phyloP scores from a whole-genome alignment of 306 rosid species.

The Herpetospermum pedunculosum region DNA sequence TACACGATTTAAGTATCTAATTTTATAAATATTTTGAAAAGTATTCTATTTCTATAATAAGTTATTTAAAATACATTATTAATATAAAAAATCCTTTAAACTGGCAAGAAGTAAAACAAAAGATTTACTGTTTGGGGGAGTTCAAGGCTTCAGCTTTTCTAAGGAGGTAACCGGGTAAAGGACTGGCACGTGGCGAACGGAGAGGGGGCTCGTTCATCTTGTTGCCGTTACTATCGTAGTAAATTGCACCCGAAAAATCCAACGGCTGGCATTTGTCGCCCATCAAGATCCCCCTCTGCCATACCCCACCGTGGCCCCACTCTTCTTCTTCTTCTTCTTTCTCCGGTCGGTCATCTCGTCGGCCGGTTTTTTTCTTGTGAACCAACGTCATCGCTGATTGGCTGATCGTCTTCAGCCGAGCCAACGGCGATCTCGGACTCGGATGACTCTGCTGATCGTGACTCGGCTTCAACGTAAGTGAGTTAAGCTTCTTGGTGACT shows the following conservation, averaged over 20 bases:
- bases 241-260: conserved; percentile 68
- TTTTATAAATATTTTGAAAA: no score
- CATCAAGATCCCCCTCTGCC: conserved; percentile 83
- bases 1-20: no score
- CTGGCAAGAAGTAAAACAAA: no score
- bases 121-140: no score
- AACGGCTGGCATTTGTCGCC: conserved; percentile 87
- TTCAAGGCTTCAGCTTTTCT: no score
- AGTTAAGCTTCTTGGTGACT: background rate
- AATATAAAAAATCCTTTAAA: no score
- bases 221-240: conserved; percentile 49
- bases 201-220: conserved; percentile 40
- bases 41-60: no score
- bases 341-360: background rate
- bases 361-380: conserved; percentile 20
- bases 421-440: conserved; percentile 22
- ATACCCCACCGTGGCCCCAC: conserved; percentile 84
- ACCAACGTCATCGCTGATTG: conserved; percentile 37
- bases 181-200: conserved; percentile 83
- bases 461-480: background rate
- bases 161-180: conserved; percentile 59
- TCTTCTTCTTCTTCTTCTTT: conserved; percentile 7
- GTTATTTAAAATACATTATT: no score
- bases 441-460: background rate
- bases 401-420: conserved; percentile 41